A percentile compares a stretch with the other conserved stretches of the same genome.
These are phyloP conservation scores for Penstemon newberryi DNA, from an alignment of 257 asterid species.

Conservation along the genomic window DNA sequence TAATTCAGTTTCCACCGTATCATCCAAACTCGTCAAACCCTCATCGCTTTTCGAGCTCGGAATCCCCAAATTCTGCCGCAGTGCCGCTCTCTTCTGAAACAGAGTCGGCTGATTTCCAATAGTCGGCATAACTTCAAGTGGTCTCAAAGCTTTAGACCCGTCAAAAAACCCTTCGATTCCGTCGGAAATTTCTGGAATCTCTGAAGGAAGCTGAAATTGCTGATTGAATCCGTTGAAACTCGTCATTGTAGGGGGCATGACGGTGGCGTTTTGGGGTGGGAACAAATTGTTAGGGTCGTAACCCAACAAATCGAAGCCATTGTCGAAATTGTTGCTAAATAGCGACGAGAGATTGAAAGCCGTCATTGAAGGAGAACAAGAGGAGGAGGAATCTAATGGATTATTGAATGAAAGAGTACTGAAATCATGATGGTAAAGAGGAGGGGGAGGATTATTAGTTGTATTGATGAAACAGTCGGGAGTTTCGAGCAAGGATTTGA, in stretches of 20 bases:
- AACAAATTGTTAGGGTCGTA: constrained; percentile 31
- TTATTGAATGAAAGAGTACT: constrained; percentile 32
- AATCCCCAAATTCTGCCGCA: constrained; percentile 40
- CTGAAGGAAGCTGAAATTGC: constrained; percentile 35
- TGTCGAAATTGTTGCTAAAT: constrained; percentile 32
- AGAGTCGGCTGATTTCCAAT: constrained; percentile 47
- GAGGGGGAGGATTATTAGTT: constrained; percentile 25
- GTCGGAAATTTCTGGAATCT: constrained; percentile 17
- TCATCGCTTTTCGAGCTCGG: constrained; percentile 41
- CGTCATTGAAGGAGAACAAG: constrained; percentile 29
- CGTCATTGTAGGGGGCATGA: constrained; percentile 31
- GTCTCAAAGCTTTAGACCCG: constrained; percentile 44
- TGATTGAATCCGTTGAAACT: constrained; percentile 32
- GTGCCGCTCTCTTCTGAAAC: constrained; percentile 53
- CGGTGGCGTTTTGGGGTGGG: constrained; percentile 25
- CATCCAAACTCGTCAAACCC: constrained; percentile 42
- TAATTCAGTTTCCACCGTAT: constrained; percentile 33
- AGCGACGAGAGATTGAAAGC: constrained; percentile 10
- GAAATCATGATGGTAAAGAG: constrained; percentile 33
- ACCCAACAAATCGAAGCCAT: constrained; percentile 39
- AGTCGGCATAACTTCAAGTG: constrained; percentile 39
- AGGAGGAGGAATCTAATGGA: constrained; percentile 35
- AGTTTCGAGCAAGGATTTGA: constrained; percentile 50
- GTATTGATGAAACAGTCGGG: constrained; percentile 33
- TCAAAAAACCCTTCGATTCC: background rate